Base-by-base conservation (phyloP, 2,329 filamentous ascomycete genomes). In the Fusarium lyarnte region DNA sequence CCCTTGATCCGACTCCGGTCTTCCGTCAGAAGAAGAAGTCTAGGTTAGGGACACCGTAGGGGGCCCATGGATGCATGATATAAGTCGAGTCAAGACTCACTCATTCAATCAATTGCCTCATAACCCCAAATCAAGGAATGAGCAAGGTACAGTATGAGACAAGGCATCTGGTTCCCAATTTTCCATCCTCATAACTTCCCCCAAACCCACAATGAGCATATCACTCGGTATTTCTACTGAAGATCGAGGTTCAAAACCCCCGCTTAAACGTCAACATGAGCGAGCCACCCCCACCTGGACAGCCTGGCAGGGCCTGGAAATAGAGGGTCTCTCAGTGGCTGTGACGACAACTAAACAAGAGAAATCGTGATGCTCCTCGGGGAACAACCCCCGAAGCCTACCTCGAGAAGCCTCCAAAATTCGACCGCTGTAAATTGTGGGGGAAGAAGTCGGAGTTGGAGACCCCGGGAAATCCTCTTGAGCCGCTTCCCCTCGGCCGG, bases 381-480 rank as follows among this genome's bases (percentile, higher is more conserved):
- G 33, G 41, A 67, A 55, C 27, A 43, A 62, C 21, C 61, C 52
- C 70, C 70, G 69, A 66, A 47, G 31, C 64, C 63, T 49, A 25
- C 25, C 25, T 25, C 25, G 25, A 25, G 25, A 25, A 25, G 35
- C 64, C 63, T 49, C 46, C 46, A 33, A 49, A 49, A 33, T 23
- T 23, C 46, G 11, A 49, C 47, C 29, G 13, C 47, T 35, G 47
- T 35, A 62, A 66, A 69, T 41, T 75, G 74, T 76, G 74, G 74
- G 74, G 74, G 64, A 69, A 76, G 73, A 77, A 74, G 76, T 72
- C 74, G 74, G 74, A 59, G 66, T 70, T 66, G 65, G 63, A 64
- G 62, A 63, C 65, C 74, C 79, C 79, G 79, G 78, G 77, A 81
- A 81, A 81, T 81, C 79, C 77, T 81, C 79, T 81, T 81, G 76